Base-by-base conservation (phyloP, 352 stramenopile species). In the Achlya hypogyna region DNA sequence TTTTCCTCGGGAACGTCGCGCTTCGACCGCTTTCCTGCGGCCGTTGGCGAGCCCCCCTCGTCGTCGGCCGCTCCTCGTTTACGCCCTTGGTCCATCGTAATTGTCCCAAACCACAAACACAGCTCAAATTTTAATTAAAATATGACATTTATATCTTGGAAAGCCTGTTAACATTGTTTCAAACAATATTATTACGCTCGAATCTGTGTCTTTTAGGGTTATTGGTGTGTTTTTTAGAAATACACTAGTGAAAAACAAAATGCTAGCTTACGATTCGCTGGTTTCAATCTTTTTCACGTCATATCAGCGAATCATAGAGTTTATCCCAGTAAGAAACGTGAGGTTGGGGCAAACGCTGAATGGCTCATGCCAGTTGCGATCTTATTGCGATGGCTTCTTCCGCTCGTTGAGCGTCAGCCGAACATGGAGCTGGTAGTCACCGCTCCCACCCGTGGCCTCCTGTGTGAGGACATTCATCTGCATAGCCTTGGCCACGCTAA, bases 21-120 rank as follows among this genome's bases (percentile, higher is more conserved):
- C 35, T 52, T 64, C 10, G 29, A 34, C 51, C 60, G 23, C 14
- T 67, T 67, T 12, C 28, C 45, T 18, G 45, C 34, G n/a, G 18
- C 58, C 18, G 31, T 18, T 25, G 58, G 35, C 45, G 23, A 38
- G n/a, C n/a, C n/a, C n/a, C n/a, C n/a, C 20, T 18, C 58, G 27
- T 32, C 58, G 28, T 53, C 34, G 27, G 12, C 51, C 28, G 4
- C 34, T 35, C 35, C 34, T 40, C 60, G 60, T 45, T 67, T 67
- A 42, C 60, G 25, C 25, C 49, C 12, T 6, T 67, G 38, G 43
- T 67, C 60, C 42, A 59, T 58, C 43, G 43, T 40, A 42, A n/a
- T 60, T 66, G 25, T 16, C 27, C 35, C 25, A 43, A 14, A 29
- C 18, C 10, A 20, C 31, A 60, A 60, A n/a, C n/a, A n/a, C 28